Evolutionary conservation across 768 basidiomycete species (phyloP).

Genomic region (Panellus pusillus): DNA sequence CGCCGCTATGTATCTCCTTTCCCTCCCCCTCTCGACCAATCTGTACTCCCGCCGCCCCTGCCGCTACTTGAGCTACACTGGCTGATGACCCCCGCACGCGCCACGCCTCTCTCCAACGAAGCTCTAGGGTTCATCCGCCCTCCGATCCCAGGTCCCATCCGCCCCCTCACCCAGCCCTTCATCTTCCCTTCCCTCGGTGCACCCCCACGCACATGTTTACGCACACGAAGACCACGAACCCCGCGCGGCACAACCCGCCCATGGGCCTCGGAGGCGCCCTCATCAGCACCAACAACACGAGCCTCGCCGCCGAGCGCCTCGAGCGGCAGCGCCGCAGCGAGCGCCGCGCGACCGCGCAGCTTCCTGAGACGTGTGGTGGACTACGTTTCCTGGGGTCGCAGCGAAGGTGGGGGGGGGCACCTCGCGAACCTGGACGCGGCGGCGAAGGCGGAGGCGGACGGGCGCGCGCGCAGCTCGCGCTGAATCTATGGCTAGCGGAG

Average conservation of each 20-base stretch:
- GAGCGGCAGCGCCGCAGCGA: slow-evolving; percentile 13
- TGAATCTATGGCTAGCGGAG: slow-evolving; percentile 17
- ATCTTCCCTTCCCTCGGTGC: slow-evolving; percentile 27
- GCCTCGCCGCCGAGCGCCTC: slow-evolving; percentile 17
- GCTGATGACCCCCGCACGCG: slow-evolving; percentile 32
- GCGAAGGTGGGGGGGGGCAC: too few species aligned
- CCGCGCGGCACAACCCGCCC: slow-evolving; percentile 41
- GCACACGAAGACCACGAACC: not conserved
- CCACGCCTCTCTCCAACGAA: slow-evolving; percentile 28
- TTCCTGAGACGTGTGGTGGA: slow-evolving; percentile 7
- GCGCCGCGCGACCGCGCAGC: slow-evolving; percentile 4
- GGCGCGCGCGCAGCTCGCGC: slow-evolving; percentile 20
- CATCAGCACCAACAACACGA: slow-evolving; percentile 39
- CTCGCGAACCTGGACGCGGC: not conserved
- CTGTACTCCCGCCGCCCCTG: slow-evolving; percentile 51
- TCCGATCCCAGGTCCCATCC: slow-evolving; percentile 21
- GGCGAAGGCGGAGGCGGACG: not conserved
- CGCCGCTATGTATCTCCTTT: slow-evolving; percentile 51
- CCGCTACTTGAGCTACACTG: slow-evolving; percentile 36
- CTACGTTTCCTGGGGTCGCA: not conserved
- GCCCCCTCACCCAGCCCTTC: slow-evolving; percentile 20
- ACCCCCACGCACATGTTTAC: slow-evolving; percentile 43
- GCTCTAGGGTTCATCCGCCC: slow-evolving; percentile 26
- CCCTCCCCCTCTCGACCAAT: slow-evolving; percentile 30
- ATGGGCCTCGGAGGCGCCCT: slow-evolving; percentile 70